Conservation (phyloP, 257 asterid genomes). For the Oldenlandia corymbosa region DNA sequence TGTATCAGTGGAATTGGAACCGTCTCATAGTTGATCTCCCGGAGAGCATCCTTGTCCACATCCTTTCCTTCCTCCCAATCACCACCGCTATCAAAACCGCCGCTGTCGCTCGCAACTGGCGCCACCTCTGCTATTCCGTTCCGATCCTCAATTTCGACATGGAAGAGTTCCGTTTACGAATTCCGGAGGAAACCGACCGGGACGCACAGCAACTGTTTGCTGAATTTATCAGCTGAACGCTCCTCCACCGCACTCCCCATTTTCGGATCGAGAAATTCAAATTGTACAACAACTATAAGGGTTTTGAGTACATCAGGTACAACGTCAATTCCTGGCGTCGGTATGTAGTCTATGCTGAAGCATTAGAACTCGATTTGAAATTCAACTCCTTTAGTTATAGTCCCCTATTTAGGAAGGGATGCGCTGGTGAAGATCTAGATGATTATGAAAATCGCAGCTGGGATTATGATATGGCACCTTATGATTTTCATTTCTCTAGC, state of each 20-base stretch:
- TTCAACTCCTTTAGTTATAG: not conserved
- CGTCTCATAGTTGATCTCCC: not conserved
- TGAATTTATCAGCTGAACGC: not conserved
- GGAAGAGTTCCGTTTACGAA: not conserved
- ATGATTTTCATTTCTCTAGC: too few species aligned
- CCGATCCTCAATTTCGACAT: not conserved
- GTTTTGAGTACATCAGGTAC: too few species aligned
- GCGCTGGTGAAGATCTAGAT: not conserved
- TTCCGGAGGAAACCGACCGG: not conserved
- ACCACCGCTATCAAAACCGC: too few species aligned
- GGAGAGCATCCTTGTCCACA: not conserved
- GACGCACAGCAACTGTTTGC: not conserved
- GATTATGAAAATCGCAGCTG: not conserved
- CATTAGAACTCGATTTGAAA: not conserved
- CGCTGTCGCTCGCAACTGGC: not conserved
- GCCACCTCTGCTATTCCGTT: not conserved
- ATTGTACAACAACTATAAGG: too few species aligned
- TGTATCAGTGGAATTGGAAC: too few species aligned
- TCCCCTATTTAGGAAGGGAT: not conserved
- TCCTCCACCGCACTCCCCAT: not conserved
- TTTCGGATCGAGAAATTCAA: not conserved
- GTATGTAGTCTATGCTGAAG: not conserved
- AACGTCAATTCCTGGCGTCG: not conserved
- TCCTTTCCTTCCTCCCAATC: not conserved
- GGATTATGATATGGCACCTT: too few species aligned